Evolutionary conservation across 2,329 filamentous ascomycete species (phyloP), one percentile per base, ranked within the genome.

Genomic region (Elsinoe fawcettii): DNA sequence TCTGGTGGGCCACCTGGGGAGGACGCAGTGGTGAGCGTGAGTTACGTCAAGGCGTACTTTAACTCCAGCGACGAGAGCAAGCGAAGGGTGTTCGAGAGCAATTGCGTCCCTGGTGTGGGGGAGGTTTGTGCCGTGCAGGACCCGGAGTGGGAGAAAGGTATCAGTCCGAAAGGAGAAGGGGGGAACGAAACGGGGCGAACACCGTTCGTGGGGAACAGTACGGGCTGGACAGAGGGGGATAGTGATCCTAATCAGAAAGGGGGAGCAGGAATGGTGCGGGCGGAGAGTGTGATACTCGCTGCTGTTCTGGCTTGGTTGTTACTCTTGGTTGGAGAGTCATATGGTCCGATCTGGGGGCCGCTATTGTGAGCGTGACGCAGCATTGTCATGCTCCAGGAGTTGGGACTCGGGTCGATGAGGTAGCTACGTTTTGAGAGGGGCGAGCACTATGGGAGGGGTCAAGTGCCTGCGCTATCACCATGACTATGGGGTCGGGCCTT

Each of bases 31-130:
- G 75, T 88, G 63, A 80, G 77, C 5, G 76, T 91, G 22, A 80
- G 77, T 36, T 90, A 90, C 65, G 78, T 90, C 58, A 89, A 88
- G 68, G 84, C 84, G 0, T 92, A 91, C 70, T 92, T 90, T 74
- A 91, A 91, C 74, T 84, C 84, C 14, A 84, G 84, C 2, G 63
- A 74, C 18, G 61, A 64, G 1, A 61, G 66, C 57, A 67, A 77
- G 16, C 53, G 51, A 5, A 41, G 25, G 14, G 67, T 73, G 49
- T 62, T 61, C 12, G 75, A 77, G 59, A 75, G 71, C 63, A 58
- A 55, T 2, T 58, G 53, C 30, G 20, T 30, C 11, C n/a, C 49
- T 7, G 51, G 47, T 1, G 46, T 36, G 18, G 49, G 49, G 34
- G 62, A 59, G 11, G 70, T 80, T 1, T 43, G 60, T 11, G 55